Conservation (phyloP, 2,329 filamentous ascomycete genomes). For the Aspergillus fructus region DNA sequence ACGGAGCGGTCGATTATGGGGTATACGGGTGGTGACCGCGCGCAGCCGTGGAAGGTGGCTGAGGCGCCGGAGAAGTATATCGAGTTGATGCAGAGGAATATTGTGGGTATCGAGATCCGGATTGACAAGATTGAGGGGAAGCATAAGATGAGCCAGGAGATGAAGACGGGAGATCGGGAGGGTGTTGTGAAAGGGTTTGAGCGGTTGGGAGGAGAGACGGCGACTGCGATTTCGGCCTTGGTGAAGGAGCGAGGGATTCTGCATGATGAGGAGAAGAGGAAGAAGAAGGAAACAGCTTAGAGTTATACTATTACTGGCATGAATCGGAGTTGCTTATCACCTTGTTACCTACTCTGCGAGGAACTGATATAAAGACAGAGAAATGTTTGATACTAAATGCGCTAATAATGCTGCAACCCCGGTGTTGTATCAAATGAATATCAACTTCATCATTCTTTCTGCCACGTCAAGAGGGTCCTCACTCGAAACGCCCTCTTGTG, state of each 20-base stretch:
- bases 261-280: neutral
- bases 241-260: neutral
- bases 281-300: too few relatives aligned
- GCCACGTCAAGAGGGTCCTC: too few relatives aligned
- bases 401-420: too few relatives aligned
- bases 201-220: constrained; percentile 28
- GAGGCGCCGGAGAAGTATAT: constrained; percentile 62
- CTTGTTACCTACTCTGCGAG: too few relatives aligned
- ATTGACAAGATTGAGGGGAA: constrained; percentile 59
- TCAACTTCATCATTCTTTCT: too few relatives aligned
- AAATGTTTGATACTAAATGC: too few relatives aligned
- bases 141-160: constrained; percentile 68
- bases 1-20: constrained; percentile 59
- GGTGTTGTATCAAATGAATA: too few relatives aligned
- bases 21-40: constrained; percentile 53
- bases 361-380: too few relatives aligned
- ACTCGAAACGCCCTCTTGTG: too few relatives aligned
- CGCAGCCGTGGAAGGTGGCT: constrained; percentile 53
- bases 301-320: too few relatives aligned
- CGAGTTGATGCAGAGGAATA: constrained; percentile 57
- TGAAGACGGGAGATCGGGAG: constrained; percentile 51
- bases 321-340: too few relatives aligned
- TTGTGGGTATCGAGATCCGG: constrained; percentile 61
- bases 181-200: constrained; percentile 61
- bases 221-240: neutral